Conservation (phyloP, 176 grass and related monocot species). For the Zoysia pacifica region DNA sequence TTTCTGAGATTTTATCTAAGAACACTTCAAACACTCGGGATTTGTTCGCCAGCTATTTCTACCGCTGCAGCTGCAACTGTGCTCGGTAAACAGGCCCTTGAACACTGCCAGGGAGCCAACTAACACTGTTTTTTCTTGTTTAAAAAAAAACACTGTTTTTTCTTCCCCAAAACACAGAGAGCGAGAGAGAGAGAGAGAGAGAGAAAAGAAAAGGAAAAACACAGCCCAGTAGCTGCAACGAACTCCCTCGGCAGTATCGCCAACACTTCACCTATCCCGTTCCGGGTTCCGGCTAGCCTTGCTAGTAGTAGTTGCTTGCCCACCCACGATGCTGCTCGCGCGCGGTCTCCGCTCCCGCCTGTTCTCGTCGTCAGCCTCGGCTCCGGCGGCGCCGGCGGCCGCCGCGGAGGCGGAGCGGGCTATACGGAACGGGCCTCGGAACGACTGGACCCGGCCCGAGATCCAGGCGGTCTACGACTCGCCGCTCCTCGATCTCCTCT, state of each 20-base stretch:
- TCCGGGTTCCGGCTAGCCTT: neutral
- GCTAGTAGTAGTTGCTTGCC: neutral
- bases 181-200: no score
- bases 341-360: constrained; percentile 62
- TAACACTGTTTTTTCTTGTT: no score
- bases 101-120: no score
- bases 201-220: no score
- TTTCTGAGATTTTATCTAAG: no score
- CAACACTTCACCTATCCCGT: constrained; percentile 1
- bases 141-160: no score
- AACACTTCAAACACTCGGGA: no score
- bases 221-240: neutral
- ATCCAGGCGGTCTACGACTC: constrained; percentile 93
- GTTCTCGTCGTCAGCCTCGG: constrained; percentile 8
- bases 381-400: constrained; percentile 16
- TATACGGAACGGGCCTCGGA: constrained; percentile 68
- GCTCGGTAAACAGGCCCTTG: no score
- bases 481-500: constrained; percentile 89
- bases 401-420: constrained; percentile 68
- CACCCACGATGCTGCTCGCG: constrained; percentile 57
- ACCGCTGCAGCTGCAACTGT: no score
- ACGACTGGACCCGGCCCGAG: constrained; percentile 77
- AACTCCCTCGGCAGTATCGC: constrained; percentile 52
- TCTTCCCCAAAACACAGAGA: no score
- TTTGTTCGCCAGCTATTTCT: no score